Base-by-base conservation (phyloP, 352 stramenopile genomes). In the Phytophthora litchii region DNA sequence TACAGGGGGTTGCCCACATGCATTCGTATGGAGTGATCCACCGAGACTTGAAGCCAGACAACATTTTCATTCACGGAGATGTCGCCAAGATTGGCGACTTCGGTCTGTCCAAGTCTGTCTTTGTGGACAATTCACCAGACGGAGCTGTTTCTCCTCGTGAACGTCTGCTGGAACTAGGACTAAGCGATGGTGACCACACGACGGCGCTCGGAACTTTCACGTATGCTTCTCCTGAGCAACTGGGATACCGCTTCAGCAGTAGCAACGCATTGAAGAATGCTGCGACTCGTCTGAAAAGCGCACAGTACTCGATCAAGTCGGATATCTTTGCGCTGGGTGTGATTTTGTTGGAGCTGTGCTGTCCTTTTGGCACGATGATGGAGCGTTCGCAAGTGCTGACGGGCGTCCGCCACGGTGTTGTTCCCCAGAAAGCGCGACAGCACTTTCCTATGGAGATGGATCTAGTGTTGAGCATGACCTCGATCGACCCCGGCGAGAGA, bases 141-240 rank as follows among this genome's bases (percentile, higher is more conserved):
- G 64, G 37, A 17, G 37, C 11, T 16, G 42, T 60, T 5, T 64
- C 55, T 4, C 36, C 62, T 27, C 62, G 58, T 38, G 60, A 73
- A n/a, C 44, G 46, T 42, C 36, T 69, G 16, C 49, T 48, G 16
- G 45, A 72, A n/a, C 23, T 60, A n/a, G 59, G 53, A 13, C 44
- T 73, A 4, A 70, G 58, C 45, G 66, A 74, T 5, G 75, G 75
- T 10, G 74, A 88, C 44, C 85, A 94, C 55, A 94, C 85, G 17
- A 94, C 85, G 7, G 83, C 80, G 3, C 68, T 94, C 11, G 85
- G 85, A 19, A 94, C 85, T 14, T 91, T 92, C 45, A 89, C 84
- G 23, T 94, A 94, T 52, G 85, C 85, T 23, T 94, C 85, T n/a
- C 85, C 85, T n/a, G 85, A 94, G 54, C 85, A 94, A 59, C 72